phyloP scores from a whole-genome alignment of 345 rosid genomes.

The Zanthoxylum bungeanum region DNA sequence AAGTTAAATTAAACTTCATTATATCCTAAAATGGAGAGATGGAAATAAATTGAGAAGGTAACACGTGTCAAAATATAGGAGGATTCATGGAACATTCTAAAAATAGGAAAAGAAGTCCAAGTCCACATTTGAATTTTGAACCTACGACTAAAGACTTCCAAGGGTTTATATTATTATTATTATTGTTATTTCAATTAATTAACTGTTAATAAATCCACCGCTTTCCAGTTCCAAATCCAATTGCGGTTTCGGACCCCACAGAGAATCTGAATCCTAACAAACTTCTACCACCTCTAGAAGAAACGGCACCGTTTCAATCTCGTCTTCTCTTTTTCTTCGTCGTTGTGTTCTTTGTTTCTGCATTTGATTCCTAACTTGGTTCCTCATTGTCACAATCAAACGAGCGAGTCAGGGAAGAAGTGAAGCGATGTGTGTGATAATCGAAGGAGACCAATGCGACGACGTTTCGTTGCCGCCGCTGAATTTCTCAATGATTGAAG shows the following conservation, averaged over 20 bases:
- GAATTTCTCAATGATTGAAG: conserved; percentile 83
- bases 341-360: not conserved
- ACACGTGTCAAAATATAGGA: not conserved
- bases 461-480: conserved; percentile 46
- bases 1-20: too few species aligned
- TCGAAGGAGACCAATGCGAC: conserved; percentile 28
- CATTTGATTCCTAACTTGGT: not conserved
- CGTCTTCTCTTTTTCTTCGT: not conserved
- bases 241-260: not conserved
- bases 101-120: not conserved
- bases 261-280: not conserved
- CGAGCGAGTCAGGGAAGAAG: too few species aligned
- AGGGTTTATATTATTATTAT: too few species aligned
- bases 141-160: not conserved
- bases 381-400: too few species aligned
- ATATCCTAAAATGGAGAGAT: not conserved
- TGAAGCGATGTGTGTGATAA: conserved; percentile 44
- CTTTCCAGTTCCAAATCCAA: not conserved
- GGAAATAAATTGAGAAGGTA: not conserved
- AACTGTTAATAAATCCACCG: not conserved
- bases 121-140: not conserved
- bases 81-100: not conserved
- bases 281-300: not conserved
- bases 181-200: not conserved
- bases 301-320: not conserved